Evolutionary conservation across 148 eudicot genomes (phyloP).

Genomic region (Rhododendron ovatum): DNA sequence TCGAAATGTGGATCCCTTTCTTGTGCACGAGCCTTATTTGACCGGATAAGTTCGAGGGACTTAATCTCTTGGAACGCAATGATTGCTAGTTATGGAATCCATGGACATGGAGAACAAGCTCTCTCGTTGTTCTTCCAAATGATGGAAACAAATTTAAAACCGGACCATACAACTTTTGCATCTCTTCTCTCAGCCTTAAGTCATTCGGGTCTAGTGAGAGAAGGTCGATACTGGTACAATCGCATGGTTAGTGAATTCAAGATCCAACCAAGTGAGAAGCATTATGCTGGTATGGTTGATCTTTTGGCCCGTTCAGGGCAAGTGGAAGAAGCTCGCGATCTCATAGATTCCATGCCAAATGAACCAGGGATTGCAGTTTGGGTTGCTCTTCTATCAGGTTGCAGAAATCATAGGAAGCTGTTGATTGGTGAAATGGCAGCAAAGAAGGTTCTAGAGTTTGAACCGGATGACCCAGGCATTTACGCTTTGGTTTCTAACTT

Average conservation of each 20-base stretch:
- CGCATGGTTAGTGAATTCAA: constrained; percentile 43
- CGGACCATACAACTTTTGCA: constrained; percentile 73
- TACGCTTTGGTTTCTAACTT: constrained; percentile 57
- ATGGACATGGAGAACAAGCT: constrained; percentile 66
- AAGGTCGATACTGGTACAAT: constrained; percentile 62
- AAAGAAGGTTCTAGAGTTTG: constrained; percentile 43
- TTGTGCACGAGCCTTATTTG: constrained; percentile 45
- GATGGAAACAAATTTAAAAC: constrained; percentile 35
- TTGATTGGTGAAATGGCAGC: constrained; percentile 57
- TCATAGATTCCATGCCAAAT: constrained; percentile 36
- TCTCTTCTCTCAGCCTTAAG: constrained; percentile 71
- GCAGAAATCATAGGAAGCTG: constrained; percentile 46
- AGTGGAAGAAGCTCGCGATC: constrained; percentile 47
- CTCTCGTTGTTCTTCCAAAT: constrained; percentile 51
- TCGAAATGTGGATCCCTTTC: constrained; percentile 67
- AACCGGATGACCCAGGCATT: constrained; percentile 60
- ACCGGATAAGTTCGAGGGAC: constrained; percentile 38
- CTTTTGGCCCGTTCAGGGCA: constrained; percentile 67
- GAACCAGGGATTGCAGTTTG: constrained; percentile 50
- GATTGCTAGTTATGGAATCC: constrained; percentile 65
- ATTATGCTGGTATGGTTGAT: constrained; percentile 66
- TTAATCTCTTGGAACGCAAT: constrained; percentile 60
- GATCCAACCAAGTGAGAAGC: constrained; percentile 61
- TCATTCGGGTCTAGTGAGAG: constrained; percentile 69
- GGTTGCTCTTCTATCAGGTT: constrained; percentile 69